Base-by-base conservation (phyloP, 202 grass and related monocot species). In the Panicum hallii region DNA sequence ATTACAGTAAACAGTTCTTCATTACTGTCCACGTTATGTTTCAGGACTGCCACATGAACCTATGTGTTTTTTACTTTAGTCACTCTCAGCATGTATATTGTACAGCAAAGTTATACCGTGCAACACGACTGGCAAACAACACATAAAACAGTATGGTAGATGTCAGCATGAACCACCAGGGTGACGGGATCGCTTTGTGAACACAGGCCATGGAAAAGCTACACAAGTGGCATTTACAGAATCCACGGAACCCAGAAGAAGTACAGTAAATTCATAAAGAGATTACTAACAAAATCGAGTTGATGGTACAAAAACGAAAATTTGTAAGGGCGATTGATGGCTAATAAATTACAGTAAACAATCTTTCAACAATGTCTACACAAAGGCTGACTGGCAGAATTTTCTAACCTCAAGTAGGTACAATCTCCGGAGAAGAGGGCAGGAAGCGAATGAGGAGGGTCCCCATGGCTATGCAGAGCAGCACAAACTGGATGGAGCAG, bases 341-440 rank as follows among this genome's bases (percentile, higher is more conserved):
- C 82, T 77, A 76, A 86, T 80, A 75, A 88, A 80, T 83, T 84
- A 74, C 76, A 87, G 26, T 49, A 66, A 58, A 67, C 68, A 75
- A 87, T 78, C 41, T 82, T 81, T 82, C 26, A 28, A 86, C 63
- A 78, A 87, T 81, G 81, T 36, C 53, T 92, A 90, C 69, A 87
- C 78, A 76, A 71, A 50, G 81, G 78, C 56, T 85, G 77, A 34
- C 63, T 68, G 62, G 52, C 47, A 16, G 49, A 83, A 38, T 61
- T 69, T 69, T 80, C 64, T 71, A 85, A 66, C 64, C 86, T 93
- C 90, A 99, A 77, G 97, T 99, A 74, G 97, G 97, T 88, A 92
- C 79, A 85, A 94, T 67, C 16, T 91, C 97, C 7, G 75, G 72
- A 63, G 85, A 86, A 40, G 81, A 26, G 40, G 92, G 90, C 42